Conservation (phyloP, 331 rosid genomes). For the Quercus phellos region DNA sequence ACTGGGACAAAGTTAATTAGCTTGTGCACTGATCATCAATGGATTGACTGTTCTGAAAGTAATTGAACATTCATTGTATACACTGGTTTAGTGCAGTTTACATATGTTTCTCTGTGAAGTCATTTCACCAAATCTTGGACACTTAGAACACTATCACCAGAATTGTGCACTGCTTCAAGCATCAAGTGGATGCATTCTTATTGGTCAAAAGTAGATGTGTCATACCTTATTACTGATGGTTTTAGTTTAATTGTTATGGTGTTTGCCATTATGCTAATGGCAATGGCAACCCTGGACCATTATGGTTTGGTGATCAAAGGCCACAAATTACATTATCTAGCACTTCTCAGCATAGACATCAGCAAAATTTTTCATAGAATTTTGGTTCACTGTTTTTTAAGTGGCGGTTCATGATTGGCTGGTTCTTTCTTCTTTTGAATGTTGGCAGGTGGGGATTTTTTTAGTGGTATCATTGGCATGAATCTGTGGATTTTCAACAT, state of each 20-base stretch:
- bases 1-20: background rate
- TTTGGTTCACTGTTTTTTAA: background rate
- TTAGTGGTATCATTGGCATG: conserved; percentile 11
- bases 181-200: background rate
- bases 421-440: conserved; percentile 4
- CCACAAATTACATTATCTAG: background rate
- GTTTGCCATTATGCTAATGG: background rate
- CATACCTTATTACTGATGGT: background rate
- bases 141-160: background rate
- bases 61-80: background rate
- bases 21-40: background rate
- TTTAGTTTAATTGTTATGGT: background rate
- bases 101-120: background rate
- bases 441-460: background rate
- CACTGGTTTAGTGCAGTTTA: background rate
- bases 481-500: conserved; percentile 12
- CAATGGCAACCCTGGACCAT: background rate
- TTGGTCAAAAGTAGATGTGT: background rate
- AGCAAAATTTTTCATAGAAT: background rate
- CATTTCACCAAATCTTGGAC: background rate
- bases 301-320: background rate
- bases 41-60: background rate
- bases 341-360: background rate
- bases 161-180: background rate
- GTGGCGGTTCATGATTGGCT: background rate